Conservation (phyloP, 2,329 filamentous ascomycete species). For the Phialocephala subalpina region DNA sequence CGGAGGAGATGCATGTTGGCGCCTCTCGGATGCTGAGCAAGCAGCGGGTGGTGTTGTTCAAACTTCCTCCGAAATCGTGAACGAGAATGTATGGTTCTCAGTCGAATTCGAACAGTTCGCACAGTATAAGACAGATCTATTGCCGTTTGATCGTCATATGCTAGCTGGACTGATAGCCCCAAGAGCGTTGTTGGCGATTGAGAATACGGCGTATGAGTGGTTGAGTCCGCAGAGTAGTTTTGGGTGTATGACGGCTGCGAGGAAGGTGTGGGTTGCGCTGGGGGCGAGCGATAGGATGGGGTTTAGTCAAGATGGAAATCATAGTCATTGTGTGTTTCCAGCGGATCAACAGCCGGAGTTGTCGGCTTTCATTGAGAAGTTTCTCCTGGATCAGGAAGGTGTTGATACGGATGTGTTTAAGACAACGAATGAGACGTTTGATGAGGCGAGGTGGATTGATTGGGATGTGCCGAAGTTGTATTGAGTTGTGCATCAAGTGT, state of each 20-base stretch:
- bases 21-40: slow-evolving; percentile 59
- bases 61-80: slow-evolving; percentile 63
- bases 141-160: slow-evolving; percentile 5
- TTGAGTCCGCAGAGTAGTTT: slow-evolving; percentile 60
- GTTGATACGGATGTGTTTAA: slow-evolving; percentile 11
- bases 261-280: slow-evolving; percentile 60
- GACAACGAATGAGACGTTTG: slow-evolving; percentile 17
- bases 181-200: slow-evolving; percentile 60
- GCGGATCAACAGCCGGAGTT: slow-evolving; percentile 52
- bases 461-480: slow-evolving; percentile 10
- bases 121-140: neutral
- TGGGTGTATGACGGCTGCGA: slow-evolving; percentile 60
- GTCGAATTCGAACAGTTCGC: neutral
- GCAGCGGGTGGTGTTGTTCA: slow-evolving; percentile 63
- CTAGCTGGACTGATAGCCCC: slow-evolving; percentile 53
- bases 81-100: slow-evolving; percentile 70
- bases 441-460: slow-evolving; percentile 12
- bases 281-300: slow-evolving; percentile 60
- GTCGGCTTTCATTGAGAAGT: slow-evolving; percentile 57
- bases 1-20: slow-evolving; percentile 68
- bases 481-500: neutral
- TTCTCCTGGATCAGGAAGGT: slow-evolving; percentile 31
- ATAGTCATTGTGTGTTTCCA: slow-evolving; percentile 58
- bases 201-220: slow-evolving; percentile 57
- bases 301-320: slow-evolving; percentile 54